Conservation (phyloP, 768 basidiomycete species). For the Jaapia argillacea region DNA sequence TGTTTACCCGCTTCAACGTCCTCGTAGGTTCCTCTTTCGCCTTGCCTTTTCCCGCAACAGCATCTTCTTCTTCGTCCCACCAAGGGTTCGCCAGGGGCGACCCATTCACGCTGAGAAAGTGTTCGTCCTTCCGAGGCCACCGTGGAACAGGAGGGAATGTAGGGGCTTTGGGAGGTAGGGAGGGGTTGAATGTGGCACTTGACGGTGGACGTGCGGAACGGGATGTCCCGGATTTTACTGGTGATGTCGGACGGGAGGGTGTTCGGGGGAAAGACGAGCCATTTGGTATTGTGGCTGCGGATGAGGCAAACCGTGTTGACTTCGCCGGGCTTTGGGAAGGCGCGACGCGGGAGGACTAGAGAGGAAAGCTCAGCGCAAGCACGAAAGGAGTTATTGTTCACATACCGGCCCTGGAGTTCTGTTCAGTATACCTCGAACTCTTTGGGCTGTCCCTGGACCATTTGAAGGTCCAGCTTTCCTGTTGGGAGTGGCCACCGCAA, state of each 20-base stretch:
- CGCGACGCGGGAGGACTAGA: conserved; percentile 35
- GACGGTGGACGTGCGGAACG: conserved; percentile 37
- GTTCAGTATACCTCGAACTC: conserved; percentile 25
- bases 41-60: conserved; percentile 17
- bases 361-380: conserved; percentile 4
- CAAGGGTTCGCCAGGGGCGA: conserved; percentile 74
- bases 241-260: conserved; percentile 37
- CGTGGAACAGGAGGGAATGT: conserved; percentile 44
- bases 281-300: conserved; percentile 8
- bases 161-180: conserved; percentile 47
- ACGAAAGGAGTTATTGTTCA: neutral
- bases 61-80: conserved; percentile 26
- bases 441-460: conserved; percentile 43
- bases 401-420: conserved; percentile 36
- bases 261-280: conserved; percentile 17
- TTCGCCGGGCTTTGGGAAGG: conserved; percentile 29
- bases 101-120: conserved; percentile 73
- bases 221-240: conserved; percentile 31
- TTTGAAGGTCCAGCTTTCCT: conserved; percentile 41
- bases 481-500: conserved; percentile 38
- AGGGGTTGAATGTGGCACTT: conserved; percentile 62
- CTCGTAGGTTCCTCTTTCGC: conserved; percentile 9
- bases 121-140: conserved; percentile 64
- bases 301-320: neutral
- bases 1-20: conserved; percentile 32